phyloP scores from a whole-genome alignment of 139 green algal species.

The Micractinium sp. region DNA sequence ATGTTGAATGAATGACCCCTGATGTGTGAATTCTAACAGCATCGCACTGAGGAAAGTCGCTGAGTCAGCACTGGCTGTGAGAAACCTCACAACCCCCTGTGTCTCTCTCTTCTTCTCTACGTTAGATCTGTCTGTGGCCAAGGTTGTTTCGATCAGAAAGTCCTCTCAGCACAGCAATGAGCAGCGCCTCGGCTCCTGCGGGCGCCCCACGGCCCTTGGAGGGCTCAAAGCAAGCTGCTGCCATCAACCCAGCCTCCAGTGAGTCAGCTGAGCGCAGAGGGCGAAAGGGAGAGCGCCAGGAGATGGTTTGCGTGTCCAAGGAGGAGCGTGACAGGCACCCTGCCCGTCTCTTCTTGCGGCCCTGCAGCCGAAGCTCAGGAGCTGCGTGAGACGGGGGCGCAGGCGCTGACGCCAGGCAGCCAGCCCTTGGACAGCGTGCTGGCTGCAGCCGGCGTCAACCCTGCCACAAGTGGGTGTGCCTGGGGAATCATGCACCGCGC shows the following conservation, averaged over 20 bases:
- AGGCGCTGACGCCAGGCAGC: neutral
- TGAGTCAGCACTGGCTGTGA: no score
- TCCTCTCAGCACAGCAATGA: no score
- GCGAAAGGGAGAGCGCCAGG: neutral
- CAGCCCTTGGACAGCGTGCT: neutral
- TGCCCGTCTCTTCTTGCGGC: neutral
- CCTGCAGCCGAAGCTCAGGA: slow-evolving; percentile 3
- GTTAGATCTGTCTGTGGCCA: neutral
- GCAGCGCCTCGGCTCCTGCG: no score
- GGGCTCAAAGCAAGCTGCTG: neutral
- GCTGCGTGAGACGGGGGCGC: neutral
- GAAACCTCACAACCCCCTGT: no score
- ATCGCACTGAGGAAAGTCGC: no score
- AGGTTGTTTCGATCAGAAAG: neutral
- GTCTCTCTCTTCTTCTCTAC: no score
- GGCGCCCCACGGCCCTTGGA: no score
- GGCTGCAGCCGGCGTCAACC: neutral
- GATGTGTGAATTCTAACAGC: no score
- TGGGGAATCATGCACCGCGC: no score
- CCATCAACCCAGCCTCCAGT: neutral
- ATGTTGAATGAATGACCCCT: no score
- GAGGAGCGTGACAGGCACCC: neutral
- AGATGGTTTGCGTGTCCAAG: neutral
- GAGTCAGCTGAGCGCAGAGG: neutral
- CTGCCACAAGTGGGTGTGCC: no score